Evolutionary conservation across 352 stramenopile genomes (phyloP).

Genomic region (Globisporangium splendens): DNA sequence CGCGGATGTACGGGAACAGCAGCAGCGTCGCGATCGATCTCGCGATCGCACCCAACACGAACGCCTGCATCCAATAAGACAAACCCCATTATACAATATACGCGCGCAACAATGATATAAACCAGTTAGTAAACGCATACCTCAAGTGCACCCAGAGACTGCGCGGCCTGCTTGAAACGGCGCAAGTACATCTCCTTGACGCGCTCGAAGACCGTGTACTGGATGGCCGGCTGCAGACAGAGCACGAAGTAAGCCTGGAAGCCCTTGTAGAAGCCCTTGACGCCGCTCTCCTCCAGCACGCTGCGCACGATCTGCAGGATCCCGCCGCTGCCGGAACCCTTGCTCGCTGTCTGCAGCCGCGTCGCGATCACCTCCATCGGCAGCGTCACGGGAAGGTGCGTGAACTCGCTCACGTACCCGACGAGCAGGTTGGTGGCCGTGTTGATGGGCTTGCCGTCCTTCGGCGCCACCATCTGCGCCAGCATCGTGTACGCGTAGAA

Average conservation of each 20-base stretch:
- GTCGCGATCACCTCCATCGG: slow-evolving; percentile 89
- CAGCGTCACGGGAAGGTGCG: slow-evolving; percentile 77
- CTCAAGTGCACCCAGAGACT: slow-evolving; percentile 64
- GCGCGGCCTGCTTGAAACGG: slow-evolving; percentile 50
- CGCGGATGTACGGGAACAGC: slow-evolving; percentile 96
- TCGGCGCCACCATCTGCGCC: slow-evolving; percentile 51
- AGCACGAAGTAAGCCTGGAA: slow-evolving; percentile 93
- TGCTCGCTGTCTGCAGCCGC: slow-evolving; percentile 67
- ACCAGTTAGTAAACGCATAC: slow-evolving; percentile 20
- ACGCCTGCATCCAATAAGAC: slow-evolving; percentile 67
- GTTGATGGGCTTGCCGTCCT: slow-evolving; percentile 56
- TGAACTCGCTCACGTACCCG: slow-evolving; percentile 81
- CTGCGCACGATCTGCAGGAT: slow-evolving; percentile 59
- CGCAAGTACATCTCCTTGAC: slow-evolving; percentile 69
- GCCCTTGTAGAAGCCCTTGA: slow-evolving; percentile 82
- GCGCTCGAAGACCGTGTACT: slow-evolving; percentile 96
- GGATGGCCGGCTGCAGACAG: slow-evolving; percentile 96
- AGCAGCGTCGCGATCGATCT: slow-evolving; percentile 93
- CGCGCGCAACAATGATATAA: slow-evolving; percentile 6
- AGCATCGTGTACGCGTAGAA: slow-evolving; percentile 89
- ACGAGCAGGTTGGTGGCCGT: slow-evolving; percentile 71
- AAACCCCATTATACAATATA: slow-evolving; percentile 17
- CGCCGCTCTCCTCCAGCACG: slow-evolving; percentile 67
- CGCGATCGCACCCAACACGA: slow-evolving; percentile 92
- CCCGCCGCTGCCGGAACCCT: slow-evolving; percentile 23